Evolutionary conservation across 306 rosid genomes (phyloP), one percentile per base, ranked within the genome.

Genomic region (Cucurbita moschata): DNA sequence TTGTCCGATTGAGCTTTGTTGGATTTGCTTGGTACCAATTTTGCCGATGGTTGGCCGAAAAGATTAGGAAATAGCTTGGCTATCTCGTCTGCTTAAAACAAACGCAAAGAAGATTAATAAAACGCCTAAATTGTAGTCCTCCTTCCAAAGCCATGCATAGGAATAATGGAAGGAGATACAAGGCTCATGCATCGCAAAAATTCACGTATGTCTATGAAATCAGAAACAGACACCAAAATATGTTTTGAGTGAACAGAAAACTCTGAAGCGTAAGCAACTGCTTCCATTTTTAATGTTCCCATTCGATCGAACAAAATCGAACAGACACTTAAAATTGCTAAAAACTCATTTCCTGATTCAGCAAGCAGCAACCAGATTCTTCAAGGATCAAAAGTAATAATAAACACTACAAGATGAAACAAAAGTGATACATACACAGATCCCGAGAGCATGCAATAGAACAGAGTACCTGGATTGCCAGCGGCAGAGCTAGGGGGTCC

Each of bases 401-500:
- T 15, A 23, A 50, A 7, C 68, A 42, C 39, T 6, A 55, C 8
- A 18, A 12, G 21, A 66, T 49, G 67, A 46, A 39, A 1, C 8
- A 42, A 72, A 50, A 63, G 30, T 67, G 18, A 19, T 55, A 21
- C 43, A 46, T 13, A 35, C 19, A 14, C 16, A 64, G 87, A 89
- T 83, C 85, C 50, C 72, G 82, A 26, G 6, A 65, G 61, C 30
- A 55, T 3, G 19, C 18, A 44, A 55, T 63, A 0, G 39, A 47
- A 30, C 10, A 73, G 78, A 66, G 3, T 52, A 95, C 97, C 97
- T 71, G 99, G 96, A 78, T 87, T 95, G 5, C 97, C 99, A 35
- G 96, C 97, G 39, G 99, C 99, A 16, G 99, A 86, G 90, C 96
- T 91, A 1, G 69, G 82, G 2, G 99, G 91, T 19, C 99, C 99